Evolutionary conservation across 805 yeast species (phyloP).

Genomic region (Jamesozyma piceae): DNA sequence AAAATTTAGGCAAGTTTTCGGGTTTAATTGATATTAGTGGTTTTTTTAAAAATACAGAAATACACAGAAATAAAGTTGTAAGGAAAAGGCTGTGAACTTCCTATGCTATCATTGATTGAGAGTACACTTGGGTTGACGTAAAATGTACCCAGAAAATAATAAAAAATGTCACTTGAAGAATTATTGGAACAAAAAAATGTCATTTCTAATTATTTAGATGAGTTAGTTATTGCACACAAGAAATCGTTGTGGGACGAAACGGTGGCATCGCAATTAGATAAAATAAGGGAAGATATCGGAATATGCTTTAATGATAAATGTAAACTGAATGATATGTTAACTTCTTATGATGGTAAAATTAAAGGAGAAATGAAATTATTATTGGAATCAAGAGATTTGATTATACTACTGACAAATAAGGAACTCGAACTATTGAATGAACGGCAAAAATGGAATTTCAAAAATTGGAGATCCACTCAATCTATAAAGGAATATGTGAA

Average conservation of each 20-base stretch:
- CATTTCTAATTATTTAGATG: conserved; percentile 15
- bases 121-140: too few relatives aligned
- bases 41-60: too few relatives aligned
- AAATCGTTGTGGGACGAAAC: conserved; percentile 14
- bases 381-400: conserved; percentile 7
- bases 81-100: too few relatives aligned
- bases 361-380: conserved; percentile 14
- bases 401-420: conserved; percentile 7
- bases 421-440: conserved; percentile 6
- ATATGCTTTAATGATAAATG: conserved; percentile 24
- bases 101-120: too few relatives aligned
- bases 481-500: background rate
- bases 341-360: conserved; percentile 20
- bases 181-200: conserved; percentile 17
- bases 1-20: too few relatives aligned
- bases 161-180: conserved; percentile 13
- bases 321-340: conserved; percentile 19
- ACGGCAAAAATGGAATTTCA: conserved; percentile 2
- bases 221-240: conserved; percentile 16
- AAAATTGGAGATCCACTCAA: background rate
- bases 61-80: too few relatives aligned
- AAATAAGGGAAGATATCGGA: conserved; percentile 20
- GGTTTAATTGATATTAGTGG: too few relatives aligned
- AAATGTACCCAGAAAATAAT: too few relatives aligned
- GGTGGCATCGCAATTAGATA: conserved; percentile 11